Conservation (phyloP, 1,284 basidiomycete genomes). For the Leccinum ambiguum region DNA sequence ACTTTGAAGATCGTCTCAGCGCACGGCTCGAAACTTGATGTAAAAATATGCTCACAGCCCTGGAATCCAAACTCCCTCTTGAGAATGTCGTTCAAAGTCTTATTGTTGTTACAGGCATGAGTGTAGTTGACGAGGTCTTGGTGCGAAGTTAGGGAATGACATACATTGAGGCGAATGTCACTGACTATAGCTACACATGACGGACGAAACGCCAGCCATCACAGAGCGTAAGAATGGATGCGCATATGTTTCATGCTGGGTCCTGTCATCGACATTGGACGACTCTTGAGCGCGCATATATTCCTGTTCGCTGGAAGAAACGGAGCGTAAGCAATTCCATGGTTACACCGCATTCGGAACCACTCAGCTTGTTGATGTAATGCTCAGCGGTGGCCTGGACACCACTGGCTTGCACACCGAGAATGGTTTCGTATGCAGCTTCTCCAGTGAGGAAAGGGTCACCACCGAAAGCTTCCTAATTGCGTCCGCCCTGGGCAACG, state of each 20-base stretch:
- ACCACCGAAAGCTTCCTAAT: conserved; percentile 70
- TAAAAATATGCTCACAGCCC: conserved; percentile 39
- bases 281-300: conserved; percentile 37
- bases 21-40: not conserved
- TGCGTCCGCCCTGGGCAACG: conserved; percentile 53
- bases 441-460: conserved; percentile 69
- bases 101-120: conserved; percentile 54
- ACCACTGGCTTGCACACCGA: conserved; percentile 64
- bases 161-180: conserved; percentile 11
- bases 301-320: conserved; percentile 44
- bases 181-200: conserved; percentile 77
- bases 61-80: conserved; percentile 61
- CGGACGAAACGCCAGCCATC: conserved; percentile 59
- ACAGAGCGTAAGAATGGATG: conserved; percentile 50
- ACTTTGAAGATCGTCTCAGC: conserved; percentile 16
- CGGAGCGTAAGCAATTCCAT: conserved; percentile 13
- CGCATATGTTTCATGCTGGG: conserved; percentile 59
- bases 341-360: not conserved
- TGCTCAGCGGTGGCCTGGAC: conserved; percentile 72
- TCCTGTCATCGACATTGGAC: conserved; percentile 65
- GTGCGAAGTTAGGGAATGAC: conserved; percentile 9
- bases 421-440: conserved; percentile 57
- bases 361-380: conserved; percentile 52
- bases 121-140: conserved; percentile 45
- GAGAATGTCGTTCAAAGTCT: conserved; percentile 53